Evolutionary conservation across 306 rosid species (phyloP).

Genomic region (Mucuna pruriens): DNA sequence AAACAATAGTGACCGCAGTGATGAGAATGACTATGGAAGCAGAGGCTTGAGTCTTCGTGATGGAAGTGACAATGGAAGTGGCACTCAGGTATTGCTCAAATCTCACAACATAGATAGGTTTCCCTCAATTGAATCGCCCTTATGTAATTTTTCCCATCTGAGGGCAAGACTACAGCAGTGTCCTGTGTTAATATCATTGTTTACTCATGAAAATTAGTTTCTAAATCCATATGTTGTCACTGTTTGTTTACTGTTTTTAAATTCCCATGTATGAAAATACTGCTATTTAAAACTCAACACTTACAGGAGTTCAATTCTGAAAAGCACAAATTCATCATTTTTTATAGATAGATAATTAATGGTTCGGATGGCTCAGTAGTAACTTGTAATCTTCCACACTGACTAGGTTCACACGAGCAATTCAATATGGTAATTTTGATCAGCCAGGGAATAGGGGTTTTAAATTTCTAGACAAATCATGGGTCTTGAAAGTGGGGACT

Average conservation of each 20-base stretch:
- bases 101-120: background rate
- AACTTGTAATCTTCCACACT: background rate
- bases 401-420: background rate
- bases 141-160: background rate
- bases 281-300: background rate
- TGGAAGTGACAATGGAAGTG: conserved; percentile 74
- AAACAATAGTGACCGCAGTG: conserved; percentile 61
- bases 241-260: conserved; percentile 36
- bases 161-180: conserved; percentile 1
- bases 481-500: conserved; percentile 13
- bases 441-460: background rate
- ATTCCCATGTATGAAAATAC: background rate
- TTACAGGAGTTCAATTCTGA: background rate
- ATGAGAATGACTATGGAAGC: conserved; percentile 63
- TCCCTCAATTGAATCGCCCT: background rate
- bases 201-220: conserved; percentile 20
- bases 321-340: background rate
- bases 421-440: conserved; percentile 9
- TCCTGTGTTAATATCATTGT: conserved; percentile 20
- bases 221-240: conserved; percentile 19
- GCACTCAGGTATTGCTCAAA: conserved; percentile 62
- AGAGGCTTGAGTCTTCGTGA: conserved; percentile 49
- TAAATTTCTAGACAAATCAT: background rate
- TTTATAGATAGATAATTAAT: background rate
- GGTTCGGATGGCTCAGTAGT: background rate